These are phyloP conservation scores for Echinochloa phyllopogon DNA, from an alignment of 176 grass and related monocot species.

Conservation along the genomic window DNA sequence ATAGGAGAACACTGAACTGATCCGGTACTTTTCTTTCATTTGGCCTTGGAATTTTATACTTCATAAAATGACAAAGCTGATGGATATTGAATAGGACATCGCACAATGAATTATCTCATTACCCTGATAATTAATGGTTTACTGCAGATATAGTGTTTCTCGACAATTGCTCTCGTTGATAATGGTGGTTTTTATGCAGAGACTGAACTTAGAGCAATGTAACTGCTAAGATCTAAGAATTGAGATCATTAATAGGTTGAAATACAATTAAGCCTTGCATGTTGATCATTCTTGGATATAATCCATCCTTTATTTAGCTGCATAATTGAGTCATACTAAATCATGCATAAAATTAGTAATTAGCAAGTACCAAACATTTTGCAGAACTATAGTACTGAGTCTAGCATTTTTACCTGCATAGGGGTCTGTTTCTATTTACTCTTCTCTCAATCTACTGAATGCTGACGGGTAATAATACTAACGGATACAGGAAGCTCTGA, in stretches of 20 bases:
- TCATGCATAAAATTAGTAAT: neutral
- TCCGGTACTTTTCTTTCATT: conserved; percentile 1
- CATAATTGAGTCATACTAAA: neutral
- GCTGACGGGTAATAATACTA: neutral
- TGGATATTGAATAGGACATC: neutral
- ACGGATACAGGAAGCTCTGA: conserved; percentile 79
- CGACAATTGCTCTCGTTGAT: neutral
- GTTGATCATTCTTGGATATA: neutral
- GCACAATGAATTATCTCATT: neutral
- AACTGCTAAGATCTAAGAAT: neutral
- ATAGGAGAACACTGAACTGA: neutral
- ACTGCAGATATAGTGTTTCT: neutral
- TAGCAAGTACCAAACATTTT: neutral
- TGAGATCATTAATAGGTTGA: neutral
- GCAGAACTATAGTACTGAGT: neutral
- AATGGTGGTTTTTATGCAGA: neutral
- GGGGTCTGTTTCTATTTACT: neutral
- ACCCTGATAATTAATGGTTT: neutral
- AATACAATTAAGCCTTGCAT: neutral
- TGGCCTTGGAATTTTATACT: neutral
- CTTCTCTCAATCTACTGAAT: conserved; percentile 12
- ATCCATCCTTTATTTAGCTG: neutral
- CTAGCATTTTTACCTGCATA: neutral
- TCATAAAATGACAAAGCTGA: neutral
- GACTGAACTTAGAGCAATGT: neutral